Evolutionary conservation across 169 alveolate species (phyloP), one percentile per base, ranked within the genome.

Genomic region (Plasmodium cynomolgi): DNA sequence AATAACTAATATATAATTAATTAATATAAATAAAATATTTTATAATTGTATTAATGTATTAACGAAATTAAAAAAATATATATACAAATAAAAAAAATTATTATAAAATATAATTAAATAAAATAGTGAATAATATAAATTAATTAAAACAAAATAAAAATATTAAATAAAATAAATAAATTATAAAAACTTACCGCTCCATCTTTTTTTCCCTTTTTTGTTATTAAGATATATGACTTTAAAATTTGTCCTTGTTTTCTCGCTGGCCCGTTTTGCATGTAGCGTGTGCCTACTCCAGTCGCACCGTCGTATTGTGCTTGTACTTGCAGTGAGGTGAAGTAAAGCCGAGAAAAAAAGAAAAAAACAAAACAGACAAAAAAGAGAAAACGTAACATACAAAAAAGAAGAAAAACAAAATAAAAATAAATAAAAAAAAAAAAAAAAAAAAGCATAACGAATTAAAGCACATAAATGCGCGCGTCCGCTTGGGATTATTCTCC

Each of bases 151-250:
- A n/a, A n/a, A n/a, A n/a, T n/a, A n/a, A n/a, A n/a, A n/a, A n/a
- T n/a, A n/a, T n/a, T n/a, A n/a, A n/a, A n/a, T n/a, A n/a, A n/a
- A n/a, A n/a, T n/a, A n/a, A n/a, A n/a, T n/a, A n/a, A n/a, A n/a
- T n/a, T n/a, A n/a, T n/a, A n/a, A n/a, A n/a, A n/a, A n/a, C n/a
- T n/a, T 79, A 47, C 58, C 58, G n/a, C 58, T 47, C n/a, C n/a
- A 47, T 41, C 8, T 37, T 79, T 34, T 79, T 83, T 83, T 11
- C 58, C 29, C 29, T 71, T 83, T 83, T 17, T 74, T 72, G 81
- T 37, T 74, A 72, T 72, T 74, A n/a, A 72, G 13, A 47, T 47
- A 83, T 31, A 83, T 82, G 13, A 83, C 33, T 83, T 74, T 34
- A 72, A 83, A 37, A n/a, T 72, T 83, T 72, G 71, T 83, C 44